Evolutionary conservation across 768 basidiomycete genomes (phyloP), one percentile per base, ranked within the genome.

Genomic region (Mycena maculata): DNA sequence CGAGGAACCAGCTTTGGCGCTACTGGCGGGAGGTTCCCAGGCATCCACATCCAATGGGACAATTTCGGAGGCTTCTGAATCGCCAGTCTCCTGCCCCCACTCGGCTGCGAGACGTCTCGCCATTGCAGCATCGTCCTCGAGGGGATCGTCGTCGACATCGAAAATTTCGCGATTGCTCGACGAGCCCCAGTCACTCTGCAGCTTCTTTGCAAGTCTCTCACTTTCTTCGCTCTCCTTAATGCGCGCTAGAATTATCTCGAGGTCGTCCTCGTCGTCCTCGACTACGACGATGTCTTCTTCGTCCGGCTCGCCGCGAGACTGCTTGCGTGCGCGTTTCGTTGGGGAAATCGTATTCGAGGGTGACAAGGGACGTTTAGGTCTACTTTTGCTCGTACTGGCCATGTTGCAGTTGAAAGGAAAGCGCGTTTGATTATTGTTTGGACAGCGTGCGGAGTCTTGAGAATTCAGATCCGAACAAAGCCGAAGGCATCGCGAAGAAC

Each of bases 171-270:
- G n/a, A 25, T 36, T 36, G 33, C 44, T 64, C 72, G 56, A 59
- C 18, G 58, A 55, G 4, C 56, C 73, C 71, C 70, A 74, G 42
- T 81, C 76, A 9, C 73, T 70, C 69, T 85, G 80, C 16, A 83
- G 70, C 36, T 74, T 69, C 45, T 62, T 73, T 1, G 82, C 83
- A 16, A 82, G 76, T 8, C 73, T 77, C 74, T 84, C 84, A 57
- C 79, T 83, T 58, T 80, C 80, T 71, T 84, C 82, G 44, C 82
- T 81, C 28, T 80, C 78, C 67, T 80, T 76, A n/a, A 84, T 83
- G 45, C 77, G 80, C 3, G 77, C 76, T 18, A 86, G 75, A 27
- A 85, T 79, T 8, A 69, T 73, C 53, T 78, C 76, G n/a, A 85
- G 64, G 47, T 83, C 80, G 23, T 80, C 81, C 27, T 82, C 77